phyloP scores from a whole-genome alignment of 148 eudicot genomes.

The Rhododendron henanense region DNA sequence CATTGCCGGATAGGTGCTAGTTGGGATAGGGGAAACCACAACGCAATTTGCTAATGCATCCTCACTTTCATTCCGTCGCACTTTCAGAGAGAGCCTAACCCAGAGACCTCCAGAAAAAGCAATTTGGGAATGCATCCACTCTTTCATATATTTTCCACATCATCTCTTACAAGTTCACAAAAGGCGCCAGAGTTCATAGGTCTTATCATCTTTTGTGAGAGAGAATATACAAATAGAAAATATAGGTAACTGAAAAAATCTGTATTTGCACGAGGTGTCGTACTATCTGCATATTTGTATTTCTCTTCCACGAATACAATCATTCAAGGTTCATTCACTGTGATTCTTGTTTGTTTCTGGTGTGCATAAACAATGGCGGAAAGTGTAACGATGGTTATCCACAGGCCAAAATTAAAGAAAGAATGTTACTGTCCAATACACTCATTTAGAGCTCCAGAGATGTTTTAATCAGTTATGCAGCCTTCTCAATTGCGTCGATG shows the following conservation, averaged over 20 bases:
- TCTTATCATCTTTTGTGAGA: not conserved
- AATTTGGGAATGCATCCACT: not conserved
- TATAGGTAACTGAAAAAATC: not conserved
- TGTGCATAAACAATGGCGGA: not conserved
- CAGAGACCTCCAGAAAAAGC: not conserved
- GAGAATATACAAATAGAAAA: not conserved
- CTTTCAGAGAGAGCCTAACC: not conserved
- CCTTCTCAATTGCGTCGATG: conserved; percentile 77
- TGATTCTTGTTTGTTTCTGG: not conserved
- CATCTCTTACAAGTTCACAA: not conserved
- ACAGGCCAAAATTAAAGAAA: not conserved
- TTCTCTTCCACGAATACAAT: not conserved
- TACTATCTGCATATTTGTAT: not conserved
- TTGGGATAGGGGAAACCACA: not conserved
- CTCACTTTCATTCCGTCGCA: not conserved
- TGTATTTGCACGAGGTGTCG: not conserved
- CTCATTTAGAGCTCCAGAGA: not conserved
- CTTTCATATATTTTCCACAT: too few relatives aligned
- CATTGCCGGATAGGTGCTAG: not conserved
- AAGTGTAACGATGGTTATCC: not conserved
- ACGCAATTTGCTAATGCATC: not conserved
- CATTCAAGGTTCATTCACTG: not conserved
- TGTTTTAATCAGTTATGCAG: conserved; percentile 19
- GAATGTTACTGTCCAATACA: not conserved
- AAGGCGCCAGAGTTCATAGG: not conserved